Conservation (phyloP, 352 stramenopile genomes). For the Globisporangium okanoganense region DNA sequence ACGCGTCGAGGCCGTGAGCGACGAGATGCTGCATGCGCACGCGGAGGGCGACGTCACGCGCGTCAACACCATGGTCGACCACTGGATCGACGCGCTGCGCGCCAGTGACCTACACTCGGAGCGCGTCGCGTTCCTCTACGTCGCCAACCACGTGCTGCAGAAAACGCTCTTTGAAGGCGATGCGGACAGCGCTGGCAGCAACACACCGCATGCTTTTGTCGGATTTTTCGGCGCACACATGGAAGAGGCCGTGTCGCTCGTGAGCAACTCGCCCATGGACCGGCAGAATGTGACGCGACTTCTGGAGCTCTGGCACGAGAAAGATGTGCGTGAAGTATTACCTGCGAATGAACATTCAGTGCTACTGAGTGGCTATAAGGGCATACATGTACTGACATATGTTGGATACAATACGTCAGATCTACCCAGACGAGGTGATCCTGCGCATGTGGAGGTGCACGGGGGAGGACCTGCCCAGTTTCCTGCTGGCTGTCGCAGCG, state of each 20-base stretch:
- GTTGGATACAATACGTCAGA: constrained; percentile 7
- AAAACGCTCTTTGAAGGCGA: constrained; percentile 49
- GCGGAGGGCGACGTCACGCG: constrained; percentile 23
- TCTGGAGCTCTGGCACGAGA: constrained; percentile 76
- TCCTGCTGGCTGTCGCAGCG: constrained; percentile 27
- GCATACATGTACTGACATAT: background rate
- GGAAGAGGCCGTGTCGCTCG: constrained; percentile 72
- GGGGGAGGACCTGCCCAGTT: constrained; percentile 60
- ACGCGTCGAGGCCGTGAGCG: constrained; percentile 74
- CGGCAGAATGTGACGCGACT: constrained; percentile 69
- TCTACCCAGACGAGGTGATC: constrained; percentile 51
- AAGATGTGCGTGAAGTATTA: constrained; percentile 29
- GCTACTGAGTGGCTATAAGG: background rate
- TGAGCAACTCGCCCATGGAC: constrained; percentile 84
- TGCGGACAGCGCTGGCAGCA: background rate
- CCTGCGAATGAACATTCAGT: background rate
- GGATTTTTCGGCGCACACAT: constrained; percentile 37
- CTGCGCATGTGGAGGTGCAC: constrained; percentile 77
- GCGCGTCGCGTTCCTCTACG: constrained; percentile 77
- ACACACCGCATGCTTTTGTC: constrained; percentile 20
- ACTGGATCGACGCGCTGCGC: constrained; percentile 63
- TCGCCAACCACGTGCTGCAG: constrained; percentile 82
- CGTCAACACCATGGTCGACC: constrained; percentile 49
- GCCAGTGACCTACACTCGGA: constrained; percentile 76
- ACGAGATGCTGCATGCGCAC: constrained; percentile 61